phyloP scores from a whole-genome alignment of 1,139 yeast genomes.

The Lodderomyces theae region DNA sequence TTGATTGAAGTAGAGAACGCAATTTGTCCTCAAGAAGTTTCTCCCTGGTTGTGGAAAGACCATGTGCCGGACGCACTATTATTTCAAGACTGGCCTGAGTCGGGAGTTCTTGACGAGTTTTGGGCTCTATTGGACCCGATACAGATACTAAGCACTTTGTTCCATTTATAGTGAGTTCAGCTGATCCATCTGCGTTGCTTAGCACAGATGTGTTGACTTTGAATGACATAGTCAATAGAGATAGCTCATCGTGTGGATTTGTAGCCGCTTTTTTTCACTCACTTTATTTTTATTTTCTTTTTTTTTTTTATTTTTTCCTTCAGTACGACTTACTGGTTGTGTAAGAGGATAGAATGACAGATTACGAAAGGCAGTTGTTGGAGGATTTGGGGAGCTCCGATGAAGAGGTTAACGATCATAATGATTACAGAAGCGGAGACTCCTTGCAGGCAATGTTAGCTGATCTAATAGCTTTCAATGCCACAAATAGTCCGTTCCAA shows the following conservation, averaged over 20 bases:
- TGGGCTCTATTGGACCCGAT: slow-evolving; percentile 89
- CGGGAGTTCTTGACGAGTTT: slow-evolving; percentile 80
- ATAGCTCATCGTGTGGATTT: neutral
- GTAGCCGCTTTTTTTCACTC: too few relatives aligned
- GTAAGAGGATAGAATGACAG: slow-evolving; percentile 19
- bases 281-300: too few relatives aligned
- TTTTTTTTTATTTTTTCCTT: slow-evolving; percentile 6
- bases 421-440: neutral
- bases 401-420: slow-evolving; percentile 13
- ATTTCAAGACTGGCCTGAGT: slow-evolving; percentile 75
- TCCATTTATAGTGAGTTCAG: slow-evolving; percentile 38
- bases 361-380: slow-evolving; percentile 34
- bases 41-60: slow-evolving; percentile 77
- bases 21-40: slow-evolving; percentile 71
- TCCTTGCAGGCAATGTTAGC: slow-evolving; percentile 16
- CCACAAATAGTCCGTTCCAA: slow-evolving; percentile 13
- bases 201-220: slow-evolving; percentile 35
- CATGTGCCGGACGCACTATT: slow-evolving; percentile 74
- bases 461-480: slow-evolving; percentile 12
- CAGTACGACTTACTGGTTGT: too few relatives aligned
- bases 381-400: slow-evolving; percentile 33
- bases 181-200: slow-evolving; percentile 76
- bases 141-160: slow-evolving; percentile 68
- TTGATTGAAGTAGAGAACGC: slow-evolving; percentile 57
- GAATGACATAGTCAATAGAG: slow-evolving; percentile 16